Evolutionary conservation across 2,329 filamentous ascomycete genomes (phyloP), one percentile per base, ranked within the genome.

Genomic region (Chaetomium globosum): DNA sequence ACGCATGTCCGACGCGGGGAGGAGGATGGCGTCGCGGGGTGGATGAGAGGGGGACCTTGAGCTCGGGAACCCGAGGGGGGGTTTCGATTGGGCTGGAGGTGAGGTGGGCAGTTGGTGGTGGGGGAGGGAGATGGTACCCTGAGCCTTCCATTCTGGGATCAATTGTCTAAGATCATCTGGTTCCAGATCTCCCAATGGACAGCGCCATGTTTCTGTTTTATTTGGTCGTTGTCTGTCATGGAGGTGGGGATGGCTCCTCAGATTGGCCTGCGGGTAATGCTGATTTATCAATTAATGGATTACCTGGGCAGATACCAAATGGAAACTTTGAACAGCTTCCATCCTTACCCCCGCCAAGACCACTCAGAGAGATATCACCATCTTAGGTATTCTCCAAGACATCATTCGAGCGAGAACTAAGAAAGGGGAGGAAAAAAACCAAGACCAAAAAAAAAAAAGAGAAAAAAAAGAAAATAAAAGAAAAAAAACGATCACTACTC

Each of bases 131-230:
- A n/a, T n/a, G n/a, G 4, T 26, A 26, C 26, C 26, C 26, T 26
- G 26, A 26, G 26, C 26, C 26, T 26, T 26, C 26, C 26, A 26
- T 26, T 9, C 49, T 26, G 19, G 48, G 12, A 28, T 52, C 23
- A 49, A 6, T 23, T 19, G 49, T 52, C 49, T 52, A 6, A 52
- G 26, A 52, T 52, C 21, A 26, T 26, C 49, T 28, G 23, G 49
- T 52, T 52, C 49, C 12, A 52, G 49, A 52, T 52, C 49, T 52
- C 21, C 49, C 23, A 52, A 52, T 52, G 23, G 49, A 10, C 23
- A 30, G 10, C 8, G 49, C 49, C 49, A 26, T 52, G 21, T 26
- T 52, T 43, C 16, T 43, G 4, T 30, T 13, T 26, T 12, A 28
- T 52, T 52, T 52, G 49, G 49, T 52, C 4, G 13, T 23, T 7